Evolutionary conservation across 169 alveolate species (phyloP).

Genomic region (Amoebophrya sp.): DNA sequence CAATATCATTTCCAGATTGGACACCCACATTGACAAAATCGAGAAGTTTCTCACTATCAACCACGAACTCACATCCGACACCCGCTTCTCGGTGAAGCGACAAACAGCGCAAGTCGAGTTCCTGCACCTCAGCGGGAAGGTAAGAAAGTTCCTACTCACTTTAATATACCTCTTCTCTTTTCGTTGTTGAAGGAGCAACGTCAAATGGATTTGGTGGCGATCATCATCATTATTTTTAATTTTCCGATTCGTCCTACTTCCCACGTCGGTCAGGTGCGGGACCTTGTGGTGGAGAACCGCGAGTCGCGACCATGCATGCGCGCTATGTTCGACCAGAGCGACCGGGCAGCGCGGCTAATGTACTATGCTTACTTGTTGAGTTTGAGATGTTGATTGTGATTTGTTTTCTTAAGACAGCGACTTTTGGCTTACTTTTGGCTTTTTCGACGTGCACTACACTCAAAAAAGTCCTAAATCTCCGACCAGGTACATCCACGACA

Average conservation of each 20-base stretch:
- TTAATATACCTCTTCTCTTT: neutral
- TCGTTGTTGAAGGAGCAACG: neutral
- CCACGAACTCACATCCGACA: neutral
- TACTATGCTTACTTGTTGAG: neutral
- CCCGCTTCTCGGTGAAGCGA: neutral
- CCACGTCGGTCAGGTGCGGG: neutral
- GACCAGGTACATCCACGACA: neutral
- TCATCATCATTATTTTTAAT: no score
- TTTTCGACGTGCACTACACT: no score
- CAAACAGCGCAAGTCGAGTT: neutral
- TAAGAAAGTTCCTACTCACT: neutral
- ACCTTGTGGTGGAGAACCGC: neutral
- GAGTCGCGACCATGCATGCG: neutral
- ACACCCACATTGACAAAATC: neutral
- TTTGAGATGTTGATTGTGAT: no score
- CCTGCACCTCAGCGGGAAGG: neutral
- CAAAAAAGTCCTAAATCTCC: no score
- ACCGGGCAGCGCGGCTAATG: neutral
- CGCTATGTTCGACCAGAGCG: neutral
- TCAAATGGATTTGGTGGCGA: neutral
- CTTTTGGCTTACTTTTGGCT: no score
- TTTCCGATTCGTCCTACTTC: neutral
- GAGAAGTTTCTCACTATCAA: neutral
- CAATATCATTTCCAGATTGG: neutral
- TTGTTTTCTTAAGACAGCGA: no score